These are phyloP conservation scores for Excoecaria cochinchinensis DNA, from an alignment of 345 rosid genomes.

Conservation along the genomic window DNA sequence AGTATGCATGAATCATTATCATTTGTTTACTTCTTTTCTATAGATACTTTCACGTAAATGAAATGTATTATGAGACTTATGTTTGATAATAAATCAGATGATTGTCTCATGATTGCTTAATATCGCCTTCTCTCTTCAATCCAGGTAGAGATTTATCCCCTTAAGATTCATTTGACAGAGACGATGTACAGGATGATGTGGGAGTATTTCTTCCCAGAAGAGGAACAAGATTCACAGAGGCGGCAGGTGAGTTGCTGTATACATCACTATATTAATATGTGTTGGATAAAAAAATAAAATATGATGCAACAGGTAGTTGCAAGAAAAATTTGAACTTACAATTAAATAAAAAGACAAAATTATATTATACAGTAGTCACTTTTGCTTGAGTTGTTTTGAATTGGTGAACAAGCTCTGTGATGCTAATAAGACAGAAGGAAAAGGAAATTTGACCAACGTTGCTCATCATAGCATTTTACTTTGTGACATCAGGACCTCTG, in stretches of 20 bases:
- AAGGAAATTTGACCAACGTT: background rate
- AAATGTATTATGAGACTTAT: background rate
- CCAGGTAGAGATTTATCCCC: conserved; percentile 96
- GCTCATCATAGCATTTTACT: conserved; percentile 13
- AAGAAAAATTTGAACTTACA: background rate
- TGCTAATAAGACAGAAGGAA: conserved; percentile 1
- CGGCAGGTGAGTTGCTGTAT: conserved; percentile 61
- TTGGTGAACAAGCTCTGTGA: background rate
- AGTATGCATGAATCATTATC: background rate
- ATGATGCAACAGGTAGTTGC: background rate
- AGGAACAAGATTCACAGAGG: conserved; percentile 95
- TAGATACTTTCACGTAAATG: background rate
- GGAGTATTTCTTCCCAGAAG: conserved; percentile 94
- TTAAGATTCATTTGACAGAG: conserved; percentile 94
- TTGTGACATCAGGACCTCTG: conserved; percentile 72
- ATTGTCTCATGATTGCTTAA: background rate
- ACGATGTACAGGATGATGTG: conserved; percentile 99
- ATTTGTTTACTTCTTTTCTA: background rate
- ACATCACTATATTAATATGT: background rate
- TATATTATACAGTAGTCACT: background rate
- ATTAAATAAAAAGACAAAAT: background rate
- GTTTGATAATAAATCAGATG: conserved; percentile 2
- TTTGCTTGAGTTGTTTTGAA: conserved; percentile 4
- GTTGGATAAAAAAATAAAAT: background rate
- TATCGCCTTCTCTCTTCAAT: conserved; percentile 8